These are phyloP conservation scores for Polychaeton citri DNA, from an alignment of 2,329 filamentous ascomycete species.

Conservation along the genomic window DNA sequence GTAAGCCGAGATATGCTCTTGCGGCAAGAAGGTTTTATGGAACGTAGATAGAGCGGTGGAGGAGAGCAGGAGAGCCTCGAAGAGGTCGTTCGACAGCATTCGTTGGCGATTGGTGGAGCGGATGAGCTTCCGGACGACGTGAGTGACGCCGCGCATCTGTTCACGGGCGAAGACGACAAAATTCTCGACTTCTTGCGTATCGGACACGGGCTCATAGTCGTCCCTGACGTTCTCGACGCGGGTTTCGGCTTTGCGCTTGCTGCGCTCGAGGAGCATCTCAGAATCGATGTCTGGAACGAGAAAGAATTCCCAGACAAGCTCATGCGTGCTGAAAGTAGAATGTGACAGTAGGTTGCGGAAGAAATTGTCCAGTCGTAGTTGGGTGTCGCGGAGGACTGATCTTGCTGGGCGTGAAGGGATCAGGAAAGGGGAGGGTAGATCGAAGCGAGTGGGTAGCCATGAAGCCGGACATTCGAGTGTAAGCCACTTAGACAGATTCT, in stretches of 20 bases:
- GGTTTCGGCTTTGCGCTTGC: slow-evolving; percentile 70
- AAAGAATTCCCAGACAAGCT: slow-evolving; percentile 99
- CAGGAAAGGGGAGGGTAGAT: slow-evolving; percentile 77
- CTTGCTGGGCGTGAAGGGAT: slow-evolving; percentile 85
- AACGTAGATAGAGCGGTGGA: slow-evolving; percentile 41
- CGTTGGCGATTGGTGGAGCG: slow-evolving; percentile 64
- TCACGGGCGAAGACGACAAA: slow-evolving; percentile 87
- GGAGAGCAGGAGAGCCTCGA: slow-evolving; percentile 46
- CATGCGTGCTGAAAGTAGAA: slow-evolving; percentile 86
- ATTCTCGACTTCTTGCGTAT: slow-evolving; percentile 78
- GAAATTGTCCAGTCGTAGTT: slow-evolving; percentile 75
- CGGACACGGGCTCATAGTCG: slow-evolving; percentile 68
- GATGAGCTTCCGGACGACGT: slow-evolving; percentile 69
- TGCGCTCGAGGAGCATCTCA: slow-evolving; percentile 79
- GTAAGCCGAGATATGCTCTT: slow-evolving; percentile 55
- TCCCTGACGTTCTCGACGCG: slow-evolving; percentile 75
- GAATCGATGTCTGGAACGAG: slow-evolving; percentile 86
- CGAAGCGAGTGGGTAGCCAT: slow-evolving; percentile 71
- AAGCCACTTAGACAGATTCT: slow-evolving; percentile 73
- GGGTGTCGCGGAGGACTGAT: slow-evolving; percentile 73
- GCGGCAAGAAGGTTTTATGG: slow-evolving; percentile 48
- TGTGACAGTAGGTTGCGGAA: slow-evolving; percentile 75
- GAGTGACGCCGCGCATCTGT: slow-evolving; percentile 72
- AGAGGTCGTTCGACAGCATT: slow-evolving; percentile 52
- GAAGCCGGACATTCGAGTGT: slow-evolving; percentile 86